Evolutionary conservation across 2,329 filamentous ascomycete genomes (phyloP).

Genomic region (Colletotrichum viniferum): DNA sequence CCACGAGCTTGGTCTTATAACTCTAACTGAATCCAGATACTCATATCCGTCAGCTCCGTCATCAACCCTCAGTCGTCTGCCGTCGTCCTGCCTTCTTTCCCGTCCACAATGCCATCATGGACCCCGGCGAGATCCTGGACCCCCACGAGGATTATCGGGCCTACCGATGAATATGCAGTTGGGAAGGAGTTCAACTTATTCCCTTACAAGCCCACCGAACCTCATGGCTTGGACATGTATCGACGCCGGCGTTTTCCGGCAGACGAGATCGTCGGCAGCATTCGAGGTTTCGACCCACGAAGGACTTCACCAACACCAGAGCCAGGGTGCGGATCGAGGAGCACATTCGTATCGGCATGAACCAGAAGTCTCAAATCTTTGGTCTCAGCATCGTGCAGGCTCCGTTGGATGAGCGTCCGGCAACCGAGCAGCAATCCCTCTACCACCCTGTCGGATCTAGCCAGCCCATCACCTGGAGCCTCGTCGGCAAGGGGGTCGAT

Average conservation of each 20-base stretch:
- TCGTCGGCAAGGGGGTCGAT: background rate
- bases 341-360: background rate
- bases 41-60: no score
- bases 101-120: background rate
- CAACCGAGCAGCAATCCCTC: background rate
- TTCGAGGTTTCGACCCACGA: background rate
- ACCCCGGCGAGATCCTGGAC: background rate
- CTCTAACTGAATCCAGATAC: background rate
- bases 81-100: background rate
- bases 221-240: background rate
- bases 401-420: background rate
- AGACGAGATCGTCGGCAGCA: background rate
- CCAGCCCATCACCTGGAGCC: background rate
- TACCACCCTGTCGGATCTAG: background rate
- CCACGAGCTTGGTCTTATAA: background rate
- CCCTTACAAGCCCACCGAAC: background rate
- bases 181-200: background rate
- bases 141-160: background rate
- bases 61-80: background rate
- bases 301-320: background rate
- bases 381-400: background rate
- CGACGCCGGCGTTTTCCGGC: background rate
- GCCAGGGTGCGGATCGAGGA: background rate
- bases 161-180: background rate
- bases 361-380: background rate